Evolutionary conservation across 352 stramenopile species (phyloP).

Genomic region (Globisporangium mamillatum): DNA sequence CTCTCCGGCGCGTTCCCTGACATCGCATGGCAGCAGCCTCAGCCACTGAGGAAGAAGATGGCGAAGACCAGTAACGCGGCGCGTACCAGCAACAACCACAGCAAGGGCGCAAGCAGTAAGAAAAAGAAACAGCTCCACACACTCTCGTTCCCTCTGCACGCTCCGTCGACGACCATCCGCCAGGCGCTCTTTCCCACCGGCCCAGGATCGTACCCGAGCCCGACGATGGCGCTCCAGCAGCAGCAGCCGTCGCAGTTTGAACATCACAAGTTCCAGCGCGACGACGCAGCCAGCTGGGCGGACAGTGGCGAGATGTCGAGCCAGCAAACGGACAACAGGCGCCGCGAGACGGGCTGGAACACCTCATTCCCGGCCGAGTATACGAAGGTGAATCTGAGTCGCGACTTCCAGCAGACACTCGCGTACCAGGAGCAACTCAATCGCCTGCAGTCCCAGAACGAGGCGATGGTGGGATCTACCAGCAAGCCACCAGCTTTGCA

Average conservation of each 20-base stretch:
- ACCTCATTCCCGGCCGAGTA: constrained; percentile 74
- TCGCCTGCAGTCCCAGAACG: constrained; percentile 19
- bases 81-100: constrained; percentile 21
- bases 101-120: constrained; percentile 3
- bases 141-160: constrained; percentile 29
- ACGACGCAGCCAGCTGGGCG: constrained; percentile 4
- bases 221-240: constrained; percentile 26
- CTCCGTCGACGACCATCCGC: constrained; percentile 34
- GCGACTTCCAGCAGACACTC: constrained; percentile 52
- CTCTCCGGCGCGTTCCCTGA: constrained; percentile 26
- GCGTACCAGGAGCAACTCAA: constrained; percentile 55
- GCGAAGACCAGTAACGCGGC: neutral
- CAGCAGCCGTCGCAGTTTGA: constrained; percentile 16
- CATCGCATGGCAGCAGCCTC: constrained; percentile 11
- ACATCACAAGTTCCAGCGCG: constrained; percentile 8
- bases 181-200: constrained; percentile 43
- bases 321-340: constrained; percentile 32
- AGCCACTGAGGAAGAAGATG: constrained; percentile 10
- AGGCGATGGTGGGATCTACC: constrained; percentile 12
- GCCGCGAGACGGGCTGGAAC: constrained; percentile 67
- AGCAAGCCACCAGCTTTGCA: neutral
- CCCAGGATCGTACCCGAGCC: constrained; percentile 38
- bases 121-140: constrained; percentile 29
- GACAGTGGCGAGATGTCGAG: constrained; percentile 14
- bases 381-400: constrained; percentile 26